These are phyloP conservation scores for Discostella stelligeroides DNA, from an alignment of 108 stramenopile genomes.

Conservation along the genomic window DNA sequence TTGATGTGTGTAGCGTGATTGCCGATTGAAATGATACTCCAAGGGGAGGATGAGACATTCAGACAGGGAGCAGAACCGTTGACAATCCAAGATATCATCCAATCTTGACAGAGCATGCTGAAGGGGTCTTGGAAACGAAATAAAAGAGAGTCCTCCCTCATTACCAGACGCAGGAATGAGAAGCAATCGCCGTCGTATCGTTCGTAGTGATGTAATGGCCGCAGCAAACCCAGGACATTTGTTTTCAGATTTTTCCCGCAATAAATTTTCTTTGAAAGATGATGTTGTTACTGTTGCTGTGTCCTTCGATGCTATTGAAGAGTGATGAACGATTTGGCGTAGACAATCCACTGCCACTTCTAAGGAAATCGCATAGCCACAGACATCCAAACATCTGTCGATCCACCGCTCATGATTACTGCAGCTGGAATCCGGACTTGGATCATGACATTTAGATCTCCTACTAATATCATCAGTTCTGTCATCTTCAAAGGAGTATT, in stretches of 20 bases:
- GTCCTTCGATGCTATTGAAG: constrained; percentile 16
- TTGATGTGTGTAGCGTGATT: not conserved
- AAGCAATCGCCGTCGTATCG: constrained; percentile 42
- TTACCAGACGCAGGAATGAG: constrained; percentile 1
- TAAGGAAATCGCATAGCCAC: constrained; percentile 39
- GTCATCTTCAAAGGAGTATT: not conserved
- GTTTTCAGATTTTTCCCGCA: not conserved
- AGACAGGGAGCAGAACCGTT: constrained; percentile 2
- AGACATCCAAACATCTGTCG: constrained; percentile 45
- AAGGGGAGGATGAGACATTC: constrained; percentile 36
- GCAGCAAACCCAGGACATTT: constrained; percentile 27
- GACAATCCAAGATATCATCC: constrained; percentile 1
- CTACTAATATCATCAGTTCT: not conserved
- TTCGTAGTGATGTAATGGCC: constrained; percentile 41
- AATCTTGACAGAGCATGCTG: not conserved
- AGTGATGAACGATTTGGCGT: constrained; percentile 23
- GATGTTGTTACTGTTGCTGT: constrained; percentile 3
- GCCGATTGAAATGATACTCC: constrained; percentile 31
- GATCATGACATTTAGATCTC: not conserved
- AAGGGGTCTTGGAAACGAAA: constrained; percentile 7
- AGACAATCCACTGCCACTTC: constrained; percentile 48
- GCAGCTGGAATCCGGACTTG: not conserved
- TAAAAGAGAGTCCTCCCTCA: constrained; percentile 1
- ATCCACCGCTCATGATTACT: constrained; percentile 44
- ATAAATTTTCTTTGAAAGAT: not conserved